phyloP scores from a whole-genome alignment of 2,329 filamentous ascomycete species.

The Beauveria asiatica region DNA sequence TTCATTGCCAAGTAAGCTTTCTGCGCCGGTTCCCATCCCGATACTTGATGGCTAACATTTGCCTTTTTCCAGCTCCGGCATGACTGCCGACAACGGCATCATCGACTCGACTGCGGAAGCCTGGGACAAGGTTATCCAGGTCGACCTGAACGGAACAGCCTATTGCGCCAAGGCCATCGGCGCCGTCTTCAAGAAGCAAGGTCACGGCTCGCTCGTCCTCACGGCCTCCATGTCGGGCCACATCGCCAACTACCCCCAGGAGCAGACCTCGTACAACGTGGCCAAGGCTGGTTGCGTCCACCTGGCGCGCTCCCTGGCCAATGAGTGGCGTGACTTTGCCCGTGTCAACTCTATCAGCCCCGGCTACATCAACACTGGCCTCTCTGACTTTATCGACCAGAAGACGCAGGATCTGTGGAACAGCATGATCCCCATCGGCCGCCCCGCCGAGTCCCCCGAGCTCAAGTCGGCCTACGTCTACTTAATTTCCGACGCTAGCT shows the following conservation, averaged over 20 bases:
- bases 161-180: constrained; percentile 59
- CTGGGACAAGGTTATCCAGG: constrained; percentile 56
- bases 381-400: constrained; percentile 55
- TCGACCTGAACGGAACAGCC: constrained; percentile 60
- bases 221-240: constrained; percentile 64
- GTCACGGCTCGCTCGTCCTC: constrained; percentile 57
- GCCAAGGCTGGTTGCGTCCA: constrained; percentile 49
- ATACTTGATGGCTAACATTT: constrained; percentile 2
- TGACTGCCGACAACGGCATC: constrained; percentile 59
- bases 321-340: constrained; percentile 62
- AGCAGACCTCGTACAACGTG: constrained; percentile 60
- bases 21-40: too few relatives aligned
- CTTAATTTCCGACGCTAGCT: constrained; percentile 64
- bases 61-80: constrained; percentile 42
- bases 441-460: constrained; percentile 60
- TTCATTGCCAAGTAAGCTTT: constrained; percentile 64
- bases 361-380: constrained; percentile 60
- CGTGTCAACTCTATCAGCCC: constrained; percentile 58
- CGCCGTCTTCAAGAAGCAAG: constrained; percentile 54
- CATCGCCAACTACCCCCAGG: constrained; percentile 61
- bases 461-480: constrained; percentile 74
- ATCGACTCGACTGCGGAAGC: constrained; percentile 59
- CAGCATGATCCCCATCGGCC: constrained; percentile 65
- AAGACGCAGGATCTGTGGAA: constrained; percentile 66
- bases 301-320: constrained; percentile 40